Conservation (phyloP, 768 basidiomycete genomes). For the Xerocomellus chrysenteron region DNA sequence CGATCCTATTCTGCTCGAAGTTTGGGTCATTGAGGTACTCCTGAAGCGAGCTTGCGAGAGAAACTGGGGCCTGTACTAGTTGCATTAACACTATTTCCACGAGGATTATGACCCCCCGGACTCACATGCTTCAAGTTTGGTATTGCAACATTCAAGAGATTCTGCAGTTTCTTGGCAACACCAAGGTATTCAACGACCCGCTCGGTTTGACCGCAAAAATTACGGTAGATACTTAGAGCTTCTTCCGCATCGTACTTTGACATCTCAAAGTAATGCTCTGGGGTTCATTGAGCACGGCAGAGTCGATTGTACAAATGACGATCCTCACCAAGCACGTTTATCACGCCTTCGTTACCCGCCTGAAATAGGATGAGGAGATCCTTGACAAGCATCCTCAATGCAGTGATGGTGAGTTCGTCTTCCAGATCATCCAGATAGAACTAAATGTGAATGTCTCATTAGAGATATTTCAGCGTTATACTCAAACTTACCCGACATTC, state of each 20-base stretch:
- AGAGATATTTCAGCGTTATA: background rate
- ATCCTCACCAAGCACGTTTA: constrained; percentile 69
- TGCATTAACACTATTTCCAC: background rate
- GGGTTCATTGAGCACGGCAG: constrained; percentile 13
- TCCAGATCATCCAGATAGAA: constrained; percentile 94
- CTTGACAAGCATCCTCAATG: constrained; percentile 92
- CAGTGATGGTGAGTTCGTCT: constrained; percentile 86
- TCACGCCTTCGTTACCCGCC: constrained; percentile 93
- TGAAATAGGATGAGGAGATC: constrained; percentile 95
- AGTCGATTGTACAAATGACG: constrained; percentile 18
- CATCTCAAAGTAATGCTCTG: constrained; percentile 99
- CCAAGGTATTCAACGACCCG: constrained; percentile 89
- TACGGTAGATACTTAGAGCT: constrained; percentile 84
- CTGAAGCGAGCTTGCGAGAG: constrained; percentile 88
- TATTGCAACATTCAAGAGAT: constrained; percentile 89
- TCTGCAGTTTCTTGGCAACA: constrained; percentile 90
- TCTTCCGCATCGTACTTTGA: constrained; percentile 86
- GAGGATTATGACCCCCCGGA: constrained; percentile 4
- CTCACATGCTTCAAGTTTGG: constrained; percentile 89
- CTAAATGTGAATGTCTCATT: constrained; percentile 37
- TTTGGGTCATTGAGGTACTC: constrained; percentile 96
- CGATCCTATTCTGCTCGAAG: constrained; percentile 92
- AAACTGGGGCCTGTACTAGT: constrained; percentile 77
- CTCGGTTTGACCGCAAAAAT: constrained; percentile 94
- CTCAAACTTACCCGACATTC: constrained; percentile 74